Base-by-base conservation (phyloP, 345 rosid genomes). In the Draba incana region DNA sequence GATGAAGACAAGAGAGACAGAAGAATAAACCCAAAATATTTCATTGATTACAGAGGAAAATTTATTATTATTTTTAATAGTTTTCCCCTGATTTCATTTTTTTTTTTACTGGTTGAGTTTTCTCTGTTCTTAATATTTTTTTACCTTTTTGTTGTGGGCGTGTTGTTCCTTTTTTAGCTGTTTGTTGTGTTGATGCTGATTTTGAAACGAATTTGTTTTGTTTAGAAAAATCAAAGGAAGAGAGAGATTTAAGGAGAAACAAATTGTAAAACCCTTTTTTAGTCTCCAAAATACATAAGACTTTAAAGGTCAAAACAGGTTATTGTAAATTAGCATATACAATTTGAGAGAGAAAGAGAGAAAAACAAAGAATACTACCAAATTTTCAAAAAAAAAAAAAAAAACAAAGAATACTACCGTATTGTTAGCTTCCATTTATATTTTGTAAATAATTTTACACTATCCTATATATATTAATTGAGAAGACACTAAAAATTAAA, bases 161-260 rank as follows among this genome's bases (percentile, higher is more conserved):
- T 59, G 42, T 25, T 20, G 14, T 49, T 28, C 49, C 10, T 11
- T 10, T 46, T 60, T 69, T 48, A 60, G 25, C 35, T 50, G 12
- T 15, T 58, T 11, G 33, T 58, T 11, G 33, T 8, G 48, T 58
- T 13, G 9, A 23, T 56, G 55, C 35, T 46, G 25, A 57, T 46
- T 66, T 9, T 33, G 41, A 31, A 31, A 20, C 57, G 28, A 47
- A 68, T n/a, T 12, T 38, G 37, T 59, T 69, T 49, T 49, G 66
- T 69, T 49, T 59, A 54, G 23, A 16, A 39, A 55, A 48, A 49
- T 15, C 10, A 1, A 48, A 11, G 74, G 66, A 69, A 39, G 44
- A 39, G 66, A 69, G 74, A 41, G 44, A 41, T 60, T 41, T 25
- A 13, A 43, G 75, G 75, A 70, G 68, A 51, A 70, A 60, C 67